Percentiles rank a stretch among this genome's conserved stretches.
Evolutionary conservation across 495 filamentous ascomycete genomes (phyloP).

Genomic region (Tuber melanosporum): DNA sequence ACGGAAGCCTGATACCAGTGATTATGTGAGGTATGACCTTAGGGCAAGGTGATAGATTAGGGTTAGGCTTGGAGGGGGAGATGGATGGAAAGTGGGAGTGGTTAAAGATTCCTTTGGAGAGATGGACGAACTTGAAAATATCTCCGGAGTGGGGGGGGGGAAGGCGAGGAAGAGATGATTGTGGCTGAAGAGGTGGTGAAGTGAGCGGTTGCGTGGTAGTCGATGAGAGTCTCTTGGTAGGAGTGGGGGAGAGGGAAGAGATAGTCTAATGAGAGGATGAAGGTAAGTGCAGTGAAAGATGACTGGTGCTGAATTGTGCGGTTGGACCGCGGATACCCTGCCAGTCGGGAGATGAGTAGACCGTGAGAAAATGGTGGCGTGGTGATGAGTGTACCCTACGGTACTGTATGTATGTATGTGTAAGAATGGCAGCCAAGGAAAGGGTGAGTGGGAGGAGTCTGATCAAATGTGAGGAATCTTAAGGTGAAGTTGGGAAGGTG

Average conservation of each 20-base stretch:
- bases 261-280: neutral
- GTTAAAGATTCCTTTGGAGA: neutral
- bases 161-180: neutral
- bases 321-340: neutral
- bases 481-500: neutral
- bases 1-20: conserved; percentile 8
- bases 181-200: neutral
- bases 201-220: neutral
- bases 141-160: neutral
- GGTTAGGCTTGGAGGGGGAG: neutral
- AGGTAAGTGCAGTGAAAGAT: neutral
- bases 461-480: neutral
- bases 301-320: neutral
- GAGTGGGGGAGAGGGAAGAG: neutral
- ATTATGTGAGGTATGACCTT: conserved; percentile 21
- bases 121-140: neutral
- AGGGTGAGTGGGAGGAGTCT: neutral
- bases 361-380: neutral
- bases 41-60: neutral
- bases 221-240: neutral
- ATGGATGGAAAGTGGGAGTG: neutral
- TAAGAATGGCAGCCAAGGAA: neutral
- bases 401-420: neutral
- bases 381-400: neutral
- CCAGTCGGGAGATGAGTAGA: neutral